phyloP scores from a whole-genome alignment of 2,329 filamentous ascomycete species.

The Alternaria gansuensis region DNA sequence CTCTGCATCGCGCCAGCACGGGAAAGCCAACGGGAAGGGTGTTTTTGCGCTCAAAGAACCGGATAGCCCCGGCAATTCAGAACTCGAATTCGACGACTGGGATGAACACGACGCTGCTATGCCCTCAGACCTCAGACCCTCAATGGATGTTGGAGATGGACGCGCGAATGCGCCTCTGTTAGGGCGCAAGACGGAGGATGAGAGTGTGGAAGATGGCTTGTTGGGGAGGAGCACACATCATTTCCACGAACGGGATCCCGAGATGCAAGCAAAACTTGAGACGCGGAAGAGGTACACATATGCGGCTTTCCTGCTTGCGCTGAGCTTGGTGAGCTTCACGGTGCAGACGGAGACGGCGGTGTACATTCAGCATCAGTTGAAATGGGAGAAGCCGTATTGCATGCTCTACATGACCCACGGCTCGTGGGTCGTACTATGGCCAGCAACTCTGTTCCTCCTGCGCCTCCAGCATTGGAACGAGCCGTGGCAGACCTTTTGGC shows the following conservation, averaged over 20 bases:
- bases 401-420: slow-evolving; percentile 99
- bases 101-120: slow-evolving; percentile 57
- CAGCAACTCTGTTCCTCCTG: slow-evolving; percentile 79
- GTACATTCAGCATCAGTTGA: slow-evolving; percentile 89
- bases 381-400: slow-evolving; percentile 99
- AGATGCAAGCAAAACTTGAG: slow-evolving; percentile 67
- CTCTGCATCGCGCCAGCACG: slow-evolving; percentile 31
- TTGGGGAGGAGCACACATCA: slow-evolving; percentile 64
- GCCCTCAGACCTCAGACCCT: slow-evolving; percentile 61
- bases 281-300: slow-evolving; percentile 86
- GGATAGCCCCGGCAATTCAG: slow-evolving; percentile 32
- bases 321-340: slow-evolving; percentile 88
- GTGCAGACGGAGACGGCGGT: slow-evolving; percentile 95
- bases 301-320: slow-evolving; percentile 80
- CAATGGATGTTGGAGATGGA: slow-evolving; percentile 51
- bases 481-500: slow-evolving; percentile 88
- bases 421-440: slow-evolving; percentile 92
- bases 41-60: slow-evolving; percentile 29
- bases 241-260: slow-evolving; percentile 81
- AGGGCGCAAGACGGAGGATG: slow-evolving; percentile 51
- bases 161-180: slow-evolving; percentile 64
- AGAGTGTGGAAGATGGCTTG: slow-evolving; percentile 51
- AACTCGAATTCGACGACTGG: slow-evolving; percentile 58
- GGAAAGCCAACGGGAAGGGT: slow-evolving; percentile 14
- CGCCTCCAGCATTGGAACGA: slow-evolving; percentile 79